Conservation (phyloP, 805 yeast genomes). For the Candida andamanensis region DNA sequence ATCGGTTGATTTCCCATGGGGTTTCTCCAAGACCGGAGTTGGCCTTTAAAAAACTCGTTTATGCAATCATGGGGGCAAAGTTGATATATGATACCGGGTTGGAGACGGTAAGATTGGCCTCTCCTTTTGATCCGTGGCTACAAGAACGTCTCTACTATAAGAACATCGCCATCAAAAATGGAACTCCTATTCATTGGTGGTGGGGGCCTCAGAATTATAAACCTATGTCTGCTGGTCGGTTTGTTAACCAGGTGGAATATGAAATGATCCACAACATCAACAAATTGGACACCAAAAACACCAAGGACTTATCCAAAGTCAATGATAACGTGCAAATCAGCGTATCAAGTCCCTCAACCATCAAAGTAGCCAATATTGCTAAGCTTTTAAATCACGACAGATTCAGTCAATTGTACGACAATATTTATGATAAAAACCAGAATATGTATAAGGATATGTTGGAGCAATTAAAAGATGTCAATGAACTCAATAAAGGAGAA, state of each 20-base stretch:
- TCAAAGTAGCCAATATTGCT: background rate
- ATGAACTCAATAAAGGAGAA: slow-evolving; percentile 33
- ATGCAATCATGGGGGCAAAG: slow-evolving; percentile 34
- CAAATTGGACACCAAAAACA: background rate
- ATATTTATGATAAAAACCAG: slow-evolving; percentile 20
- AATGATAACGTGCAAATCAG: background rate
- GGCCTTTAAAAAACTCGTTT: slow-evolving; percentile 12
- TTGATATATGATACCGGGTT: slow-evolving; percentile 51
- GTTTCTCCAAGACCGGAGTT: slow-evolving; percentile 12
- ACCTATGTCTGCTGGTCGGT: slow-evolving; percentile 43
- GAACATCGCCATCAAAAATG: slow-evolving; percentile 42
- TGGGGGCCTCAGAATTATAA: slow-evolving; percentile 57
- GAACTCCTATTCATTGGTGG: slow-evolving; percentile 53
- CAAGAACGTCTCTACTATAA: slow-evolving; percentile 61
- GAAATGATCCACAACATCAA: too few relatives aligned
- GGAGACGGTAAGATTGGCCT: slow-evolving; percentile 48
- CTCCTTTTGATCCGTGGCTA: slow-evolving; percentile 61
- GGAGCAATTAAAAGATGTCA: slow-evolving; percentile 24
- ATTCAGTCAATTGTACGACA: slow-evolving; percentile 26
- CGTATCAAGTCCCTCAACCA: background rate
- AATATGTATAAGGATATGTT: slow-evolving; percentile 17
- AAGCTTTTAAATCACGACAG: slow-evolving; percentile 15
- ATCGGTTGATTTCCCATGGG: slow-evolving; percentile 7
- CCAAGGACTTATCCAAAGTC: background rate
- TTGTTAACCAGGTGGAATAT: too few relatives aligned